Conservation (phyloP, 129 eudicot species). For the Pittosporum tobira region DNA sequence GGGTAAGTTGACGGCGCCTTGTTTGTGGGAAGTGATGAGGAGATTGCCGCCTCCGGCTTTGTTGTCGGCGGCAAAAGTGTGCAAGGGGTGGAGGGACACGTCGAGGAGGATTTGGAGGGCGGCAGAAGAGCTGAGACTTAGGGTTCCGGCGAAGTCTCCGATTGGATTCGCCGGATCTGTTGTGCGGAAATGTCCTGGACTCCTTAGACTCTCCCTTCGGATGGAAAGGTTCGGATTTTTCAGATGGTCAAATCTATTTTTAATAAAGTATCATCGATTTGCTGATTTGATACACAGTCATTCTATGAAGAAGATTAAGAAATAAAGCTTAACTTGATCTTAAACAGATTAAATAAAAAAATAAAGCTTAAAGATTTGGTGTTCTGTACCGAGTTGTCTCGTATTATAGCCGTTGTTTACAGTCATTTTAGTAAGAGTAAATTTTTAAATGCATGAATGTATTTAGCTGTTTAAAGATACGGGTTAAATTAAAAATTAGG, state of each 20-base stretch:
- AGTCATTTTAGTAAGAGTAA: too few species aligned
- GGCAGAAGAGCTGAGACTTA: slow-evolving; percentile 73
- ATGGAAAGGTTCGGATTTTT: slow-evolving; percentile 68
- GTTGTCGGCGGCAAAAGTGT: slow-evolving; percentile 70
- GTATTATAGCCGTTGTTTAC: too few species aligned
- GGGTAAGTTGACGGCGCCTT: slow-evolving; percentile 38
- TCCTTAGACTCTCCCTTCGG: slow-evolving; percentile 58
- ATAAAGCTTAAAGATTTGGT: too few species aligned
- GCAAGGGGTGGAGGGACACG: slow-evolving; percentile 80
- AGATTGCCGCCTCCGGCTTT: slow-evolving; percentile 73
- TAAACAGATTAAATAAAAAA: too few species aligned
- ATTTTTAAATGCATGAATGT: too few species aligned
- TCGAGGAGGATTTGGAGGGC: slow-evolving; percentile 64
- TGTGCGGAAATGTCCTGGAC: slow-evolving; percentile 61
- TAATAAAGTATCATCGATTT: slow-evolving; percentile 14
- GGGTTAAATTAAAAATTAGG: too few species aligned
- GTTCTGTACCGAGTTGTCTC: too few species aligned
- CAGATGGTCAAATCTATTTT: too few species aligned
- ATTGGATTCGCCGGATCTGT: slow-evolving; percentile 72
- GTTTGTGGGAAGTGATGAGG: slow-evolving; percentile 73
- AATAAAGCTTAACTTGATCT: too few species aligned
- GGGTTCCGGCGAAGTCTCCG: slow-evolving; percentile 59
- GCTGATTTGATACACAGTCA: too few species aligned
- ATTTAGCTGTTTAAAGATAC: too few species aligned
- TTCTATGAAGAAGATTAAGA: too few species aligned